Base-by-base conservation (phyloP, 805 yeast species). In the Schwanniomyces vanrijiae region DNA sequence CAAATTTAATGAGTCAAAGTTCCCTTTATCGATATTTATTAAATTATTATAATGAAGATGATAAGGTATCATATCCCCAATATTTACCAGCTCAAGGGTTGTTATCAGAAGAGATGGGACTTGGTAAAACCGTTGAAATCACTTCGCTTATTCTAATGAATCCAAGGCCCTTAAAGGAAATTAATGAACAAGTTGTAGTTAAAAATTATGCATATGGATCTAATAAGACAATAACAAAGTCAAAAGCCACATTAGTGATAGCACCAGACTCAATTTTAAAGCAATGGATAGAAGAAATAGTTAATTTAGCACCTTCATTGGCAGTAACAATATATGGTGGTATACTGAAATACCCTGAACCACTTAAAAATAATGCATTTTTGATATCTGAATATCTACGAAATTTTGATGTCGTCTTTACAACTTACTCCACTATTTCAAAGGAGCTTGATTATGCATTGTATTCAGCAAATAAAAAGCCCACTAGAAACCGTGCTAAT, bases 101-200 rank as follows among this genome's bases (percentile, higher is more conserved):
- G 6, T 64, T 94, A 28, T 86, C 94, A 1, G 99, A 92, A 58
- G 99, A 94, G 64, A 94, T 94, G 99, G 99, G 99, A 0, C 75
- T 94, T 6, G 99, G 99, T 0, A 94, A 94, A 60, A 92, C 99
- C 0, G 83, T 94, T 3, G 99, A 94, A 61, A 73, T 90, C 11
- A 72, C 88, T 2, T 73, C 96, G 0, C 67, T 92, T 34, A 66
- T 86, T 0, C 59, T 82, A 1, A 58, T 83, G 42, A 86, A 94
- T 61, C 82, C 71, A 26, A 66, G 97, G 13, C 73, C 76, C 0
- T 18, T 47, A 3, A 47, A 18, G 11, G 69, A 73, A 26, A 60
- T 69, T 22, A 69, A 68, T 33, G 61, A 58, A 33, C 56, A 59
- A n/a, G 48, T 64, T 5, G 50, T 62, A 37, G 37, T 65, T 16